A percentile compares a stretch with the other conserved stretches of the same genome.
phyloP scores from a whole-genome alignment of 768 basidiomycete species.

The Leccinum fibrillosum region DNA sequence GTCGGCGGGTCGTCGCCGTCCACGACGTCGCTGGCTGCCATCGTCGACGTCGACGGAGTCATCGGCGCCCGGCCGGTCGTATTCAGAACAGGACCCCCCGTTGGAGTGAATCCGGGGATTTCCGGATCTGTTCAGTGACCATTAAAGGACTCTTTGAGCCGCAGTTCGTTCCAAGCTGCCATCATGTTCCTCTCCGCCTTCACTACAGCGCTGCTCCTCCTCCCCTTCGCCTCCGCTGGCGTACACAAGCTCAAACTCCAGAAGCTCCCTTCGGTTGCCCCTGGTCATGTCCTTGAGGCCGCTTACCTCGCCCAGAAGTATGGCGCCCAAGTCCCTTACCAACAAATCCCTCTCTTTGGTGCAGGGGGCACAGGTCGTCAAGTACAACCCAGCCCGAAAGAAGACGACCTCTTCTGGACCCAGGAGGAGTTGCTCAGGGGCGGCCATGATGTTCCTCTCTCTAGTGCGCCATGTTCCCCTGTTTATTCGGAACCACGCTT shows the following conservation, averaged over 20 bases:
- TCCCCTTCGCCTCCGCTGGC: conserved; percentile 49
- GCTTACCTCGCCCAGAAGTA: conserved; percentile 96
- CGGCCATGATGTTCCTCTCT: conserved; percentile 86
- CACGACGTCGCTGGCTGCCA: neutral
- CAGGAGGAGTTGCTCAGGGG: conserved; percentile 67
- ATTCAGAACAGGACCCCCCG: neutral
- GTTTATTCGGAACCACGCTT: neutral
- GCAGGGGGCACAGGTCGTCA: conserved; percentile 70
- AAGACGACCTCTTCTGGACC: conserved; percentile 74
- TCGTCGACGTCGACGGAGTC: conserved; percentile 12
- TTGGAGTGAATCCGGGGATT: conserved; percentile 14
- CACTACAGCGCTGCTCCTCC: conserved; percentile 34
- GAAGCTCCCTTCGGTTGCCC: conserved; percentile 66
- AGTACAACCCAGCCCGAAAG: conserved; percentile 44
- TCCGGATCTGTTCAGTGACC: conserved; percentile 10
- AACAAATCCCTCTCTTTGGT: conserved; percentile 64
- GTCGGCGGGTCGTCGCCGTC: conserved; percentile 5
- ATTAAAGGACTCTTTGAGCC: conserved; percentile 25
- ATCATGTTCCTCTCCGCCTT: conserved; percentile 44
- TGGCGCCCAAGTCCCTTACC: conserved; percentile 46
- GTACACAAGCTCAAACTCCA: conserved; percentile 87
- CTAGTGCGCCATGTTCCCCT: conserved; percentile 39
- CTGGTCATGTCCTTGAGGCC: conserved; percentile 66
- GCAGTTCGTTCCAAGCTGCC: conserved; percentile 6
- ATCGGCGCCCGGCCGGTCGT: neutral